phyloP scores from a whole-genome alignment of 176 grass and related monocot species.

The Cenchrus americanus region DNA sequence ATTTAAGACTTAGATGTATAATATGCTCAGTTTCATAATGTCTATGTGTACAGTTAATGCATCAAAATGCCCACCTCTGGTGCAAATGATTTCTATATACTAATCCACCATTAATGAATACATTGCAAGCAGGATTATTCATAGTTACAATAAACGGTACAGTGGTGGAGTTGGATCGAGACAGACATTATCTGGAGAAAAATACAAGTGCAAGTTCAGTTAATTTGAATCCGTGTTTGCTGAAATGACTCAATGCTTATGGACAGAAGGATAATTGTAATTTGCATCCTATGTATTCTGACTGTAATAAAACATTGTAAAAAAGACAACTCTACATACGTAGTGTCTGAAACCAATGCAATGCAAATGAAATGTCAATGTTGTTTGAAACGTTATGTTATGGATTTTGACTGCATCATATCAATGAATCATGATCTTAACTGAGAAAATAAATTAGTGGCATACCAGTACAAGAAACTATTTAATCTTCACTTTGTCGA shows the following conservation, averaged over 20 bases:
- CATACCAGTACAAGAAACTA: too few relatives aligned
- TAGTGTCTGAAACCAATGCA: neutral
- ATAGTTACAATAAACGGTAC: neutral
- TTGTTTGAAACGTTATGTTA: neutral
- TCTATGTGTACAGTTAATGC: neutral
- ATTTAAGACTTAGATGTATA: neutral
- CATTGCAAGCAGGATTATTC: neutral
- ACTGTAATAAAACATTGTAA: neutral
- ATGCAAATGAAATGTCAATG: neutral
- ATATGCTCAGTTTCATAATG: neutral
- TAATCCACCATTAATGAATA: neutral
- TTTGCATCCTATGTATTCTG: neutral
- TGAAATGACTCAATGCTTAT: neutral
- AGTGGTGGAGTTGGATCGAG: neutral
- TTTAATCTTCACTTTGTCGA: too few relatives aligned
- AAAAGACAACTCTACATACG: neutral
- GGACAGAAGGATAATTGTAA: neutral
- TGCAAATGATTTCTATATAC: neutral
- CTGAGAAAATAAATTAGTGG: too few relatives aligned
- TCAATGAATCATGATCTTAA: neutral
- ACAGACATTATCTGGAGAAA: neutral
- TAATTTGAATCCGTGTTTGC: neutral
- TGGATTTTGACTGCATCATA: neutral
- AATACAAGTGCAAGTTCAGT: neutral
- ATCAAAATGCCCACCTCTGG: neutral